Percentiles rank a stretch among this genome's conserved stretches.
These are phyloP conservation scores for Sarocladiaceae sp. DNA, from an alignment of 2,329 filamentous ascomycete species.

Conservation along the genomic window DNA sequence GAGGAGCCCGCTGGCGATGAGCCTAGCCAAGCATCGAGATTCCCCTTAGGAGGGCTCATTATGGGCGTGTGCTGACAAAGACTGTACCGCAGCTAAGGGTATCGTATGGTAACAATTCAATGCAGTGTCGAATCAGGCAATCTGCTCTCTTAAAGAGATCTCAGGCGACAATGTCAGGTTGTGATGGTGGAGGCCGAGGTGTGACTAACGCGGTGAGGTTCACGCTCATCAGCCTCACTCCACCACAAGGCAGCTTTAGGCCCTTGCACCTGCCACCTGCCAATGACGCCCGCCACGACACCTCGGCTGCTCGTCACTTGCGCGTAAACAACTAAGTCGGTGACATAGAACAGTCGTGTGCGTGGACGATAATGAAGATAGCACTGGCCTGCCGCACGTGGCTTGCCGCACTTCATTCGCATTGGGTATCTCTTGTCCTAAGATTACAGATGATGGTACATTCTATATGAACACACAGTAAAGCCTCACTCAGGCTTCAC, in stretches of 20 bases:
- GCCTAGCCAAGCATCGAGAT: slow-evolving; percentile 11
- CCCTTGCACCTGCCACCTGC: no score
- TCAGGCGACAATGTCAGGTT: neutral
- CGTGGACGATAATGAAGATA: no score
- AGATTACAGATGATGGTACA: slow-evolving; percentile 2
- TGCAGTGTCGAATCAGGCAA: neutral
- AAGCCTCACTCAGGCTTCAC: neutral
- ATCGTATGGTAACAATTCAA: neutral
- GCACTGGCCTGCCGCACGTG: no score
- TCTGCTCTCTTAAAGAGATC: neutral
- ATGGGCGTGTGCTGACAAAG: neutral
- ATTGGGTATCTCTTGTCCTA: slow-evolving; percentile 3
- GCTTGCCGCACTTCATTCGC: no score
- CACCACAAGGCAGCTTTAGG: neutral
- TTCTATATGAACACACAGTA: neutral
- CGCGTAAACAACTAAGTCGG: no score
- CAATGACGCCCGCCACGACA: no score
- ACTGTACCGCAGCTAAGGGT: neutral
- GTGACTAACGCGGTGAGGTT: slow-evolving; percentile 4
- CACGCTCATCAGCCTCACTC: neutral
- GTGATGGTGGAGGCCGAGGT: neutral
- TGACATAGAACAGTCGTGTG: no score
- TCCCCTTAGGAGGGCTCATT: slow-evolving; percentile 8
- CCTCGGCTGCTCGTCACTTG: no score
- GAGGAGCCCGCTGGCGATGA: slow-evolving; percentile 1